Conservation (phyloP, 805 yeast species). For the Zygotorulaspora danielsina region DNA sequence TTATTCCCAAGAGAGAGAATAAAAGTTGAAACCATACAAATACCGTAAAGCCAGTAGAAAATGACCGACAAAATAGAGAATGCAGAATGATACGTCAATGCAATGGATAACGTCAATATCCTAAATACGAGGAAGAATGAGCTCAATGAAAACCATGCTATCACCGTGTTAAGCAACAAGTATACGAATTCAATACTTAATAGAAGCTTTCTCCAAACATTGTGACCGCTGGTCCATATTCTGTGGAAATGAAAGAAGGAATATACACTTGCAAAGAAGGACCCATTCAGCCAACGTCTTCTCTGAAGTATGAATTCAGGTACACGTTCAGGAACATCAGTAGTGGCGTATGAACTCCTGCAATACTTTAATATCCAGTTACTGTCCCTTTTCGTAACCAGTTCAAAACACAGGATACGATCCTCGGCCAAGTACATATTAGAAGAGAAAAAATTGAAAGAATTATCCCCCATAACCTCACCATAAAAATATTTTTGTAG, state of each 20-base stretch:
- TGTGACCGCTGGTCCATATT: slow-evolving; percentile 77
- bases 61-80: slow-evolving; percentile 76
- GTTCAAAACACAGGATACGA: slow-evolving; percentile 88
- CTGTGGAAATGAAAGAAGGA: slow-evolving; percentile 72
- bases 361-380: slow-evolving; percentile 82
- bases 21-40: slow-evolving; percentile 77
- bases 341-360: slow-evolving; percentile 82
- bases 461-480: slow-evolving; percentile 64
- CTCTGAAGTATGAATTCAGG: slow-evolving; percentile 88
- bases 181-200: slow-evolving; percentile 76
- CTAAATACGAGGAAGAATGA: slow-evolving; percentile 87
- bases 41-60: slow-evolving; percentile 79
- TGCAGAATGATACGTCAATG: slow-evolving; percentile 48
- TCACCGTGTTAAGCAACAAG: slow-evolving; percentile 65
- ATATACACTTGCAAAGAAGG: slow-evolving; percentile 90
- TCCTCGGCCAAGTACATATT: slow-evolving; percentile 98
- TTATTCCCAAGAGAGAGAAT: slow-evolving; percentile 90
- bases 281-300: slow-evolving; percentile 95
- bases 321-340: slow-evolving; percentile 89
- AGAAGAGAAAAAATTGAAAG: slow-evolving; percentile 81
- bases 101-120: slow-evolving; percentile 76
- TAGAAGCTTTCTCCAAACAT: slow-evolving; percentile 58
- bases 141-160: slow-evolving; percentile 91
- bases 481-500: slow-evolving; percentile 88
- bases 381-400: slow-evolving; percentile 75